Evolutionary conservation across 345 rosid species (phyloP).

Genomic region (Syzygium aqueum): DNA sequence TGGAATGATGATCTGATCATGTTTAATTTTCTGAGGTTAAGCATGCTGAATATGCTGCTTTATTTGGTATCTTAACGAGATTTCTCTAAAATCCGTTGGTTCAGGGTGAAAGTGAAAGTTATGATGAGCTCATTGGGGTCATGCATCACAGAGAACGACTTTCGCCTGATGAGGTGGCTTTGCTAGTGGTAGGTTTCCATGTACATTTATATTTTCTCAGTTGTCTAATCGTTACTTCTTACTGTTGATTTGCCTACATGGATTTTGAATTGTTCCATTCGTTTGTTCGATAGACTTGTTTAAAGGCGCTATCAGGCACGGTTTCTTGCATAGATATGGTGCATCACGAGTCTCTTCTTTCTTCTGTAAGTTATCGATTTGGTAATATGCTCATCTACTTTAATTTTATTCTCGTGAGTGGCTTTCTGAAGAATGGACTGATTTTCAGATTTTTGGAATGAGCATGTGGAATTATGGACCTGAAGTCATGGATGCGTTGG

Average conservation of each 20-base stretch:
- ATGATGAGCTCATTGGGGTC: conserved; percentile 54
- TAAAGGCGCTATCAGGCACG: conserved; percentile 58
- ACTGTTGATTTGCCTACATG: neutral
- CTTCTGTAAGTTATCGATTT: conserved; percentile 37
- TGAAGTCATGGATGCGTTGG: conserved; percentile 63
- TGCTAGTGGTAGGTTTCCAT: conserved; percentile 49
- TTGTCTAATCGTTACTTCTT: neutral
- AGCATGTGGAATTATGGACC: conserved; percentile 62
- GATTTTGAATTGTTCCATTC: neutral
- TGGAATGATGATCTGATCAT: neutral
- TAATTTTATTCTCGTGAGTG: neutral
- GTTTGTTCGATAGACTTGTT: conserved; percentile 36
- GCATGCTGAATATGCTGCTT: neutral
- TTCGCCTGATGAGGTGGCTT: conserved; percentile 48
- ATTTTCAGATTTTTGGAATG: conserved; percentile 60
- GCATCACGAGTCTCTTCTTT: conserved; percentile 55
- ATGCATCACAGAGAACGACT: conserved; percentile 35
- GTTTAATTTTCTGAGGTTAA: neutral
- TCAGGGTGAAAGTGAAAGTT: conserved; percentile 51
- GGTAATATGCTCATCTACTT: neutral
- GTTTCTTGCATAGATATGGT: conserved; percentile 53
- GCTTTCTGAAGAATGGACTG: neutral
- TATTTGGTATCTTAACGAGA: neutral
- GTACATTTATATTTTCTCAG: neutral
- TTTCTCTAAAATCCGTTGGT: neutral